Evolutionary conservation across 2,329 filamentous ascomycete species (phyloP).

Genomic region (Sarocladium kiliense): DNA sequence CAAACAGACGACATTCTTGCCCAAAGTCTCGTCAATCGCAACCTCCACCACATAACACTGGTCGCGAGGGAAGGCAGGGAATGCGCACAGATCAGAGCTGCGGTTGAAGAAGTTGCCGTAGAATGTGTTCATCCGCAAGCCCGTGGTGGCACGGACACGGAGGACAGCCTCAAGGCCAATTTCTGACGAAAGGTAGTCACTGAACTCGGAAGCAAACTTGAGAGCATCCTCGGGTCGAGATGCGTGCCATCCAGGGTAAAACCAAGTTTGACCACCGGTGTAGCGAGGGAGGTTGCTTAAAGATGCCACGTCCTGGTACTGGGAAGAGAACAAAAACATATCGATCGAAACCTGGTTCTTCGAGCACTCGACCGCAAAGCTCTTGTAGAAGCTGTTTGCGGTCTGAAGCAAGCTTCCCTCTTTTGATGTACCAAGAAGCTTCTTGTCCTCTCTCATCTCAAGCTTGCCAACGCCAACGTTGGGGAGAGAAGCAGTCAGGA

Average conservation of each 20-base stretch:
- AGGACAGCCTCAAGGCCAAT: slow-evolving; percentile 95
- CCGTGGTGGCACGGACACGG: slow-evolving; percentile 89
- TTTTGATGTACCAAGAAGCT: slow-evolving; percentile 87
- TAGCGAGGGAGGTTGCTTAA: slow-evolving; percentile 93
- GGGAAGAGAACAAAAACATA: slow-evolving; percentile 94
- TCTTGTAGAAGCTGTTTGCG: slow-evolving; percentile 96
- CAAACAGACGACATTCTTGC: slow-evolving; percentile 86
- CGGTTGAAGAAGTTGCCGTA: slow-evolving; percentile 99
- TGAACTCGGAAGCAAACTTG: slow-evolving; percentile 96
- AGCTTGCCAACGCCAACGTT: slow-evolving; percentile 87
- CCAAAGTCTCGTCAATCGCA: slow-evolving; percentile 90
- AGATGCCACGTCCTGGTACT: slow-evolving; percentile 96
- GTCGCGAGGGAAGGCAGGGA: slow-evolving; percentile 95
- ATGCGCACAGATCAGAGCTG: slow-evolving; percentile 94
- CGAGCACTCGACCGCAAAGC: slow-evolving; percentile 96
- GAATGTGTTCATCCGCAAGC: slow-evolving; percentile 93
- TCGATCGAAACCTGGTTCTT: slow-evolving; percentile 98
- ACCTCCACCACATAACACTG: slow-evolving; percentile 98
- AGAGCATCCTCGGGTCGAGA: slow-evolving; percentile 91
- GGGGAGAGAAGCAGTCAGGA: slow-evolving; percentile 83
- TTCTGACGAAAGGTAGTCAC: slow-evolving; percentile 92
- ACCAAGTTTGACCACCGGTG: slow-evolving; percentile 96
- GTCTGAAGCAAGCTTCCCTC: slow-evolving; percentile 86
- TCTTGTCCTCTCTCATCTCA: slow-evolving; percentile 94
- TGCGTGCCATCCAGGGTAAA: slow-evolving; percentile 97